Conservation (phyloP, 1,284 basidiomycete genomes). For the Papiliotrema laurentii region DNA sequence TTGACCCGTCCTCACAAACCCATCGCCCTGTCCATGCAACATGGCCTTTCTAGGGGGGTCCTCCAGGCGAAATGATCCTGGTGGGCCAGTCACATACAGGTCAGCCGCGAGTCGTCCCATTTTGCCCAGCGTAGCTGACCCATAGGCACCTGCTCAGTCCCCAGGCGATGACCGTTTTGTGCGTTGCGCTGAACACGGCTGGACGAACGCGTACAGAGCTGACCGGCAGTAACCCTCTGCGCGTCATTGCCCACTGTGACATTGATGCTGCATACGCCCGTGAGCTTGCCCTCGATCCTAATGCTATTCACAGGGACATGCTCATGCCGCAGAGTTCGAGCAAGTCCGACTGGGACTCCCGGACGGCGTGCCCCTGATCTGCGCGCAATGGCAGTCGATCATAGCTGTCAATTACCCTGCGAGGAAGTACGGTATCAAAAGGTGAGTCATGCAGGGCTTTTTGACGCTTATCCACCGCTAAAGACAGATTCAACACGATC, state of each 20-base stretch:
- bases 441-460: too few relatives aligned
- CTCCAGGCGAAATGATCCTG: slow-evolving; percentile 10
- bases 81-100: slow-evolving; percentile 17
- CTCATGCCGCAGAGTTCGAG: slow-evolving; percentile 63
- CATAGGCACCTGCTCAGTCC: slow-evolving; percentile 38
- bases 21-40: too few relatives aligned
- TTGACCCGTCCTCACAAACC: too few relatives aligned
- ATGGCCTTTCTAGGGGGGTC: slow-evolving; percentile 24
- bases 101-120: background rate
- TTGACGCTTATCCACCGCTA: too few relatives aligned
- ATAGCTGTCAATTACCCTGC: slow-evolving; percentile 98
- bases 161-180: slow-evolving; percentile 42
- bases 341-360: slow-evolving; percentile 73
- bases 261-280: slow-evolving; percentile 86
- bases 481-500: slow-evolving; percentile 49
- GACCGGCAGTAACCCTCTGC: slow-evolving; percentile 33
- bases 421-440: slow-evolving; percentile 80
- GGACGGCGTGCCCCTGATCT: slow-evolving; percentile 70
- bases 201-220: too few relatives aligned
- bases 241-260: slow-evolving; percentile 79
- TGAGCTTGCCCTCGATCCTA: slow-evolving; percentile 18
- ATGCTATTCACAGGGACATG: slow-evolving; percentile 9
- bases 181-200: too few relatives aligned
- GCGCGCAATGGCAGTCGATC: slow-evolving; percentile 81
- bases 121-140: background rate